These are phyloP conservation scores for Phoma sp. DNA, from an alignment of 2,329 filamentous ascomycete species.

Conservation along the genomic window DNA sequence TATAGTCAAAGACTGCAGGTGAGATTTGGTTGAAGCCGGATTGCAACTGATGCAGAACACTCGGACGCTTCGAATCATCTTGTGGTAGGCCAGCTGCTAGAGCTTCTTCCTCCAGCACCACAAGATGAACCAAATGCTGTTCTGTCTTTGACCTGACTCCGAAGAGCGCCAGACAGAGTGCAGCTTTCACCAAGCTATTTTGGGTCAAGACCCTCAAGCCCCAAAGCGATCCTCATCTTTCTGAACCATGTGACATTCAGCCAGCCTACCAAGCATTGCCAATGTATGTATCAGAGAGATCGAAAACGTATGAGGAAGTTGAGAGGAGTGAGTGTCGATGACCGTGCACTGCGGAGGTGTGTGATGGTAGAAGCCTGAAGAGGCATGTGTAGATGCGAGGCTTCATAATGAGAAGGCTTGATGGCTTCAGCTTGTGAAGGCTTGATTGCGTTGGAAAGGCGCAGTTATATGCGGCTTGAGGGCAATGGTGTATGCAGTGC, in stretches of 20 bases:
- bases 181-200: background rate
- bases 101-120: conserved; percentile 10
- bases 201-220: background rate
- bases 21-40: conserved; percentile 5
- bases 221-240: conserved; percentile 13
- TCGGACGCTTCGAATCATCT: conserved; percentile 3
- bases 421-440: no score
- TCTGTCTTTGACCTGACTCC: no score
- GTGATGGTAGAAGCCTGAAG: background rate
- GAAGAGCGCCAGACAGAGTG: background rate
- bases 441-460: no score
- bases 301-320: background rate
- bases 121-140: background rate
- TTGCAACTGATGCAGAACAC: conserved; percentile 9
- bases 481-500: background rate
- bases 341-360: background rate
- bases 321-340: background rate
- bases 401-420: no score
- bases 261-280: background rate
- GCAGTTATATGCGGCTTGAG: no score
- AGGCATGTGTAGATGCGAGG: background rate
- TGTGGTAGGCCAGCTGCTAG: conserved; percentile 8
- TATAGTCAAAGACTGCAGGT: conserved; percentile 12
- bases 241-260: conserved; percentile 11
- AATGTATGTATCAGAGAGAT: no score